These are phyloP conservation scores for Aphanomyces cochlioides DNA, from an alignment of 352 stramenopile genomes.

Conservation along the genomic window DNA sequence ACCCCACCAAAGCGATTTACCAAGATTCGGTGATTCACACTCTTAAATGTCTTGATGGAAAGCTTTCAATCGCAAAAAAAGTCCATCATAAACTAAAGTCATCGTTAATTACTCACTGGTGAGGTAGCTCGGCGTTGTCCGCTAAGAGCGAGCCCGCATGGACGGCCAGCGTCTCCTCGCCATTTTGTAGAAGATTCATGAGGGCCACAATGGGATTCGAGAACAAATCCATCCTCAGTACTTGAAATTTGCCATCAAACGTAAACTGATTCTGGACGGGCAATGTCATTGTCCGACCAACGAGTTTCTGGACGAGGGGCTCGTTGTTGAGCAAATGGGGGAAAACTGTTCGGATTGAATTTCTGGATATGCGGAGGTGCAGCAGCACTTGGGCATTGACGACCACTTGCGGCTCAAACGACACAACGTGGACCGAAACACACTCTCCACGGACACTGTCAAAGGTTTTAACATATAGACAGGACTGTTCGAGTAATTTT, in stretches of 20 bases:
- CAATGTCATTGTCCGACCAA: conserved; percentile 5
- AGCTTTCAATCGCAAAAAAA: no score
- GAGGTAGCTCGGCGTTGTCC: not conserved
- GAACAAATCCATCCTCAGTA: not conserved
- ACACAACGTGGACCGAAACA: not conserved
- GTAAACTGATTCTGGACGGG: conserved; percentile 16
- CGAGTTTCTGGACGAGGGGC: conserved; percentile 12
- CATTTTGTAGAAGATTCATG: conserved; percentile 6
- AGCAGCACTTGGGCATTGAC: conserved; percentile 5
- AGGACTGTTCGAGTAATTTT: conserved; percentile 8
- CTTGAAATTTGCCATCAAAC: not conserved
- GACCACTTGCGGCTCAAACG: not conserved
- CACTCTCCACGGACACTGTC: not conserved
- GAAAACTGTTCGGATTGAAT: conserved; percentile 10
- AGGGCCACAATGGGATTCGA: not conserved
- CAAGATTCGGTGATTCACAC: no score
- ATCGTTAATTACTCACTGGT: no score
- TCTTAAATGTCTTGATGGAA: no score
- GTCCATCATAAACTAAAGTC: no score
- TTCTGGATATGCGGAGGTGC: conserved; percentile 7
- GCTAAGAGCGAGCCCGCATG: not conserved
- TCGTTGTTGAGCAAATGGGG: conserved; percentile 26
- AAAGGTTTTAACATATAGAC: conserved; percentile 11
- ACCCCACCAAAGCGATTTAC: no score
- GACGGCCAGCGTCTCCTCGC: not conserved